phyloP scores from a whole-genome alignment of 805 yeast genomes.

The Lipomyces sp. region DNA sequence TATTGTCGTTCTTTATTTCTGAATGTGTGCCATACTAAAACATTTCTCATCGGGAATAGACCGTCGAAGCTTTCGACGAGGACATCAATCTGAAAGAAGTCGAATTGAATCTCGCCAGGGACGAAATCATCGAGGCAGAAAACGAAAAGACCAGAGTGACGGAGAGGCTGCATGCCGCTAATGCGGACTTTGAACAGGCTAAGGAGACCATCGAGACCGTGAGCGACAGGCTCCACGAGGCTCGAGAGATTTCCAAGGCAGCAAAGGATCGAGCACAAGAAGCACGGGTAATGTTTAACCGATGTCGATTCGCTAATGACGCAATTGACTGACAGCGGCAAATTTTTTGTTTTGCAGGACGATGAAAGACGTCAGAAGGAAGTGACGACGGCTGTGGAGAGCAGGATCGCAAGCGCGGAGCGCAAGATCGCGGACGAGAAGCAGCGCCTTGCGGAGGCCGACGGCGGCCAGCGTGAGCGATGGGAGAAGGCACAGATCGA shows the following conservation, averaged over 20 bases:
- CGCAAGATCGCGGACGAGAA: constrained; percentile 37
- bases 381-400: no score
- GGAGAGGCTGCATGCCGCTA: no score
- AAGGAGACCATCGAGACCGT: no score
- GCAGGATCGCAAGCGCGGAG: constrained; percentile 18
- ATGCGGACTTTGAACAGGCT: no score
- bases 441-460: constrained; percentile 21
- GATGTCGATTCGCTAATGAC: no score
- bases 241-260: no score
- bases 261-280: not conserved
- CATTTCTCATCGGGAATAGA: not conserved
- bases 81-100: constrained; percentile 18
- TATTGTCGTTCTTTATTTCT: no score
- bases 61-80: not conserved
- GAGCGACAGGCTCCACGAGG: no score
- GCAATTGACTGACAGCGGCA: no score
- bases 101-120: constrained; percentile 25
- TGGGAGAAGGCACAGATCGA: constrained; percentile 4
- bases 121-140: not conserved
- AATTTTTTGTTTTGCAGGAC: not conserved
- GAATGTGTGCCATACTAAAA: not conserved
- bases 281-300: no score
- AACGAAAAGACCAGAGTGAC: not conserved
- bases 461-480: constrained; percentile 2
- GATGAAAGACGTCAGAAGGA: constrained; percentile 1